Evolutionary conservation across 257 asterid genomes (phyloP).

Genomic region (Gentiana macrophylla): DNA sequence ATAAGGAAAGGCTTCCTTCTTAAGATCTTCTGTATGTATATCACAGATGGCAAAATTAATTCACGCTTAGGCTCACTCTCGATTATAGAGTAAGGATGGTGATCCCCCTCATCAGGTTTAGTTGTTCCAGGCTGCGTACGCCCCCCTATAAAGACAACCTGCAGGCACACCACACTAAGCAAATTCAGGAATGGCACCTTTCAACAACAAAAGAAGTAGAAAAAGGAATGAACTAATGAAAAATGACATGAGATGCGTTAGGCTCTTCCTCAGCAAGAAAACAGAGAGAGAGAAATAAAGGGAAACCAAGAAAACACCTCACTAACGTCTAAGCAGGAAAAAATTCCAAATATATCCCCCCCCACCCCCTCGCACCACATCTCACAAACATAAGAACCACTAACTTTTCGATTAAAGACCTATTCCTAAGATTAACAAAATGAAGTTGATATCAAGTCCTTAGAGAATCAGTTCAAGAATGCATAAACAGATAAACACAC

Average conservation of each 20-base stretch:
- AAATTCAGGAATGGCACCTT: constrained; percentile 4
- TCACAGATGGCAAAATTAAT: constrained; percentile 77
- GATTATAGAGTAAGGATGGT: constrained; percentile 82
- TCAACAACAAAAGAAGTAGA: neutral
- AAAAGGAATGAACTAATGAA: neutral
- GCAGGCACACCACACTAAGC: constrained; percentile 15
- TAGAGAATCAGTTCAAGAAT: no score
- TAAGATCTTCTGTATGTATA: constrained; percentile 79
- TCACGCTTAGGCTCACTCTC: constrained; percentile 84
- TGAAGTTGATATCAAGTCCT: no score
- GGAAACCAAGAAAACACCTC: no score
- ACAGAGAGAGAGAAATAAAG: no score
- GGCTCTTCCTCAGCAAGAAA: no score
- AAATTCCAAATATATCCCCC: no score
- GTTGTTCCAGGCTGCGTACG: constrained; percentile 99
- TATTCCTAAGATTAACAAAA: no score
- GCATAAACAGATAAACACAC: no score
- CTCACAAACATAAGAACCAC: no score
- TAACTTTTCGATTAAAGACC: no score
- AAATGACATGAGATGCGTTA: neutral
- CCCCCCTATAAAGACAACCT: constrained; percentile 90
- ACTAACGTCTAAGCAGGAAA: no score
- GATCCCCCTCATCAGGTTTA: constrained; percentile 97
- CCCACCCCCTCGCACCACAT: no score
- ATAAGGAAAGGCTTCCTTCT: constrained; percentile 90